Conservation (phyloP, 1,284 basidiomycete genomes). For the Coniferiporia weirii region DNA sequence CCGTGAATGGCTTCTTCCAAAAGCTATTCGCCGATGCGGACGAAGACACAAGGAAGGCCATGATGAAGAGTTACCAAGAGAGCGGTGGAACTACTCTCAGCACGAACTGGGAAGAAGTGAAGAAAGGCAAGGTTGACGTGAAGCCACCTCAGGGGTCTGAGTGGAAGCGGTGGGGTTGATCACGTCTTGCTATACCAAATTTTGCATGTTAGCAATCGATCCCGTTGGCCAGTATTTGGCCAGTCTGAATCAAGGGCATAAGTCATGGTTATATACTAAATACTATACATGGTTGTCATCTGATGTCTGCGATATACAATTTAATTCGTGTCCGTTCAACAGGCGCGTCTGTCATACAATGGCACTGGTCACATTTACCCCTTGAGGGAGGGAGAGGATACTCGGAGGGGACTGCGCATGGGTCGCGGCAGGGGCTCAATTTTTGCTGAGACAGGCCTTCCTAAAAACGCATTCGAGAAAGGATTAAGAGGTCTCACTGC, state of each 20-base stretch:
- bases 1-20: constrained; percentile 77
- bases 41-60: constrained; percentile 83
- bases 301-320: background rate
- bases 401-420: constrained; percentile 12
- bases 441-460: constrained; percentile 12
- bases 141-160: constrained; percentile 81
- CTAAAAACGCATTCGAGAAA: constrained; percentile 14
- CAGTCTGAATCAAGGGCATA: too few species aligned
- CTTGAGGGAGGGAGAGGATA: constrained; percentile 3
- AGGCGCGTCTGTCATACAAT: background rate
- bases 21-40: constrained; percentile 84
- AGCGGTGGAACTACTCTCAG: constrained; percentile 89
- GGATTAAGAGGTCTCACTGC: constrained; percentile 8
- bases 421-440: constrained; percentile 12
- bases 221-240: too few species aligned
- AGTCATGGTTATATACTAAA: background rate
- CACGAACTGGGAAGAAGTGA: constrained; percentile 90
- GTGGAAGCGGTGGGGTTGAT: constrained; percentile 66
- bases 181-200: background rate
- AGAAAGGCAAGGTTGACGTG: constrained; percentile 60
- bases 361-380: background rate
- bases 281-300: background rate
- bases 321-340: background rate
- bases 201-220: background rate
- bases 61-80: constrained; percentile 95